phyloP scores from a whole-genome alignment of 1,284 basidiomycete species.

The Ceratobasidium sp. region DNA sequence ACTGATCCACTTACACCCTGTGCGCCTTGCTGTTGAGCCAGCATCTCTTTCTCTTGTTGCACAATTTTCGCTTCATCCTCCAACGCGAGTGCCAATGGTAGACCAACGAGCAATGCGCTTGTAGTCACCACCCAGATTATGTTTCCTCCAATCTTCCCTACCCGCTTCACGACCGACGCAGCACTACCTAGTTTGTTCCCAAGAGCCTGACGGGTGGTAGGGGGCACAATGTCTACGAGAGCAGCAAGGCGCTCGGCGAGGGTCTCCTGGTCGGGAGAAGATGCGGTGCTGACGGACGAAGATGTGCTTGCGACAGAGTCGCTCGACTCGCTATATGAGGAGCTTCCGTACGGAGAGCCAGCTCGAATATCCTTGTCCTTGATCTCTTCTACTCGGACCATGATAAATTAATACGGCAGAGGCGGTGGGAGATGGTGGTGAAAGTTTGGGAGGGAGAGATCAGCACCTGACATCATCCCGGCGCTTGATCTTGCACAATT shows the following conservation, averaged over 20 bases:
- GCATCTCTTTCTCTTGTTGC: conserved; percentile 93
- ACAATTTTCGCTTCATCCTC: conserved; percentile 97
- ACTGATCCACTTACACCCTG: conserved; percentile 63
- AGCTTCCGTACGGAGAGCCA: conserved; percentile 71
- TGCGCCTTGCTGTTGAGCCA: conserved; percentile 92
- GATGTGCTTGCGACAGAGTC: conserved; percentile 77
- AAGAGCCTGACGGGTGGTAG: conserved; percentile 82
- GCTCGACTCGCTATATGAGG: conserved; percentile 70
- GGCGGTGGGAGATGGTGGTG: conserved; percentile 12
- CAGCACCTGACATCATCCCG: conserved; percentile 30
- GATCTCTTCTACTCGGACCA: conserved; percentile 87
- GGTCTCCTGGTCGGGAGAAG: conserved; percentile 64
- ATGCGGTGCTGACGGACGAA: conserved; percentile 66
- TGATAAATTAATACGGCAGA: conserved; percentile 49
- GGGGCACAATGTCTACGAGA: conserved; percentile 94
- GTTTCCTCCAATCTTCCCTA: conserved; percentile 80
- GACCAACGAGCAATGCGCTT: conserved; percentile 88
- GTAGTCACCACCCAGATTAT: conserved; percentile 96
- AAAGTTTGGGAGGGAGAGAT: conserved; percentile 40
- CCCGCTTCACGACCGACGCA: conserved; percentile 67
- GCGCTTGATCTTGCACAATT: conserved; percentile 34
- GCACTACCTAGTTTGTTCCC: conserved; percentile 66
- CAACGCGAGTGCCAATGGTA: conserved; percentile 90
- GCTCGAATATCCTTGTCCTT: conserved; percentile 68
- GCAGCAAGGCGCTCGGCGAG: conserved; percentile 88